Conservation (phyloP, 805 yeast species). For the Zygosaccharomyces kombuchaensis region DNA sequence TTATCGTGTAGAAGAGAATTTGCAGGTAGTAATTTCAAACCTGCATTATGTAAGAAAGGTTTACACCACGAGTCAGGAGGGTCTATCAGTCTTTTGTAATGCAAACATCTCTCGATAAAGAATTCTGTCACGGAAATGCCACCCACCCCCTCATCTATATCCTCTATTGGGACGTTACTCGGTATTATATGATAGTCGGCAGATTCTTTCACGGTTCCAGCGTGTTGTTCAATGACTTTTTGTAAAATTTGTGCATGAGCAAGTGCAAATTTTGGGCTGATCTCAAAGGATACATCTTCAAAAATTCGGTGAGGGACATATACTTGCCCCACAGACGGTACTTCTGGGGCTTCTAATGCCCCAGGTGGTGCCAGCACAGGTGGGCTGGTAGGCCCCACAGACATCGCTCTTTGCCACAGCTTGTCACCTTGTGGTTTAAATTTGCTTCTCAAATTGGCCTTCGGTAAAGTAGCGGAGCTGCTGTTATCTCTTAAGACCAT, state of each 20-base stretch:
- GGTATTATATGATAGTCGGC: conserved; percentile 23
- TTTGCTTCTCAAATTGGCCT: conserved; percentile 17
- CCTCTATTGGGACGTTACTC: conserved; percentile 18
- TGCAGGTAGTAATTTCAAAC: conserved; percentile 30
- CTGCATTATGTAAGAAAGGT: conserved; percentile 39
- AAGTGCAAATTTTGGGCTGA: conserved; percentile 17
- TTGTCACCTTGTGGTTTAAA: conserved; percentile 29
- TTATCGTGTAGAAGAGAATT: conserved; percentile 16
- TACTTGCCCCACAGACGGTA: background rate
- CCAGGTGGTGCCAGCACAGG: background rate
- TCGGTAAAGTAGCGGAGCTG: background rate
- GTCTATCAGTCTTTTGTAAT: conserved; percentile 43
- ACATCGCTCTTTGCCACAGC: conserved; percentile 30
- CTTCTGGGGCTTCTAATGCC: background rate
- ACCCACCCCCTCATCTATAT: background rate
- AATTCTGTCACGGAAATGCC: conserved; percentile 62
- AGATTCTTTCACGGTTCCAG: conserved; percentile 16
- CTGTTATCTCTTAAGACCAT: background rate
- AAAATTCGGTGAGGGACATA: conserved; percentile 11
- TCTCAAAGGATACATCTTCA: conserved; percentile 13
- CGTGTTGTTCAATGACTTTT: conserved; percentile 26
- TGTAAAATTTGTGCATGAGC: conserved; percentile 20
- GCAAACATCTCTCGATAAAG: conserved; percentile 71
- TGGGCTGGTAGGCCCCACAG: conserved; percentile 7
- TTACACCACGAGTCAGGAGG: conserved; percentile 59